Base-by-base conservation (phyloP, 1,284 basidiomycete species). In the Ustilago nuda region DNA sequence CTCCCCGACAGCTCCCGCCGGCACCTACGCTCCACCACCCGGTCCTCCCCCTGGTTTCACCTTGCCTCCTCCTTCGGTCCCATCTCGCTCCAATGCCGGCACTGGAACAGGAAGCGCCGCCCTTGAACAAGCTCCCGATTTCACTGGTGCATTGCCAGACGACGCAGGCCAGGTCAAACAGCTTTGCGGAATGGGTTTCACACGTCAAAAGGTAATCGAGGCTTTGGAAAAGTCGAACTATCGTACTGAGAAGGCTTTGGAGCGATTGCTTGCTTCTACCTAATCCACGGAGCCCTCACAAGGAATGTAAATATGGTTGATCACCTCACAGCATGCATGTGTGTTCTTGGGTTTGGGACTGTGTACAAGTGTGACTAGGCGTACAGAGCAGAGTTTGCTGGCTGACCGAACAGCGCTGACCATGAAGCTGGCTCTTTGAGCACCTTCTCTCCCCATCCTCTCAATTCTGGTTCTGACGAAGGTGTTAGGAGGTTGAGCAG, bases 111-210 rank as follows among this genome's bases (percentile, higher is more conserved):
- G 43, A 19, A 45, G 43, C 43, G 43, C n/a, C 43, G 43, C n/a
- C 43, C 9, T 45, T 13, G 70, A 52, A 17, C 58, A 69, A 15
- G 66, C 61, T 1, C 60, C 59, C n/a, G 66, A 66, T 62, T 64
- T 74, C 75, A 53, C 81, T 2, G 77, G 76, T n/a, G 73, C 84
- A 0, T 58, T 82, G 1, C 71, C 83, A 4, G 83, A 82, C 62
- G 84, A 85, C 35, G 82, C 82, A 7, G 77, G 67, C 0, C 83
- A 72, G 2, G 84, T 85, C 46, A 79, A 80, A 56, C 83, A 85
- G 63, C 68, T 85, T 17, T 82, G 80, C 67, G 78, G 78, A 11
- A 85, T 85, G 84, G 84, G 84, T 36, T 85, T 85, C 66, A 70
- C 76, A 12, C 62, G 84, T 11, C 60, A 66, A 5, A 74, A 79